Base-by-base conservation (phyloP, 1,284 basidiomycete species). In the Irpex sp. region DNA sequence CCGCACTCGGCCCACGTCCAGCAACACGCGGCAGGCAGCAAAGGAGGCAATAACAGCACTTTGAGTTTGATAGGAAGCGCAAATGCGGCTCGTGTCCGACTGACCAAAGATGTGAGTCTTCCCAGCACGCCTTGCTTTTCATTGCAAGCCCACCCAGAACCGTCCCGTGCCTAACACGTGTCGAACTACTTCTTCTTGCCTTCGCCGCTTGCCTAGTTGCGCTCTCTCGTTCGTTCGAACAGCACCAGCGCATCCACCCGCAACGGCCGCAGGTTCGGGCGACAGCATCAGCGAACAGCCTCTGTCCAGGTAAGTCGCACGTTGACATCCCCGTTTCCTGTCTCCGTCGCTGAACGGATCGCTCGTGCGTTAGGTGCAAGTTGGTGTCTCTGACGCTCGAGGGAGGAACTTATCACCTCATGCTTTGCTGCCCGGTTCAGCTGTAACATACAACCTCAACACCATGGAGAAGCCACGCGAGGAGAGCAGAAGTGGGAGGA, bases 81-180 rank as follows among this genome's bases (percentile, higher is more conserved):
- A 9, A 55, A 55, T 69, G 68, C 70, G 62, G 71, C 73, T 64
- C 73, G 73, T 70, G 72, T 73, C 68, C 68, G 71, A 68, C 68
- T 73, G 61, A 68, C 71, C 66, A 68, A 70, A 65, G 73, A 74
- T 65, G 73, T 74, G 70, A 70, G 73, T 69, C 67, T 66, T 66
- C 69, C 37, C 63, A 65, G 62, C 67, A 65, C 67, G 61, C 68
- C 65, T 68, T 62, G 47, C 63, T 60, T 39, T 39, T 8, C 37
- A 8, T 39, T 9, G 37, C 37, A 15, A 39, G 37, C 21, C 21
- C 21, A 26, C 21, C 21, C 21, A 26, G 21, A 26, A 65, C 68
- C 67, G 66, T 67, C 65, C 65, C 69, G 74, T 77, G 71, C 73
- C 75, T 74, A 72, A 73, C 75, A 77, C 75, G 75, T 77, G 75